Conservation (phyloP, 306 rosid genomes). For the Medicago lupulina region DNA sequence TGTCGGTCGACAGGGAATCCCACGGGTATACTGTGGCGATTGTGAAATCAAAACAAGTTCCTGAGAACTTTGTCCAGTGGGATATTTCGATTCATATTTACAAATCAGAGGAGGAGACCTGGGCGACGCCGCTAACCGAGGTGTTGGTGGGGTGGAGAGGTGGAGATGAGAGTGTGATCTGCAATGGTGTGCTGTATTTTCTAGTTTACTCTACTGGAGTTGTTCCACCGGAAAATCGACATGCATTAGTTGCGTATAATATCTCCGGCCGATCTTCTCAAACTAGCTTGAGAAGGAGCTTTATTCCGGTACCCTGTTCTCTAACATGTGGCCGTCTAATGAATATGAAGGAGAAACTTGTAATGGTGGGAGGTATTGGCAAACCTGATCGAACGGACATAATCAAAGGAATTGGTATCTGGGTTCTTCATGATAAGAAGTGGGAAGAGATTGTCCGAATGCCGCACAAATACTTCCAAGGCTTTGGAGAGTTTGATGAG, state of each 20-base stretch:
- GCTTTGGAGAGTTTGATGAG: constrained; percentile 95
- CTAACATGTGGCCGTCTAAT: constrained; percentile 94
- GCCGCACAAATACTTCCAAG: constrained; percentile 96
- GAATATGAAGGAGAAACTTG: constrained; percentile 90
- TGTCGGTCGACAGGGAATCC: constrained; percentile 64
- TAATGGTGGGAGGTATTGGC: constrained; percentile 98
- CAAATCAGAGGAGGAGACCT: constrained; percentile 60
- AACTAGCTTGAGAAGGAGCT: constrained; percentile 62
- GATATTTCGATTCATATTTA: constrained; percentile 79
- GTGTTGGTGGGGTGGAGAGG: constrained; percentile 93
- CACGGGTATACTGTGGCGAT: constrained; percentile 63
- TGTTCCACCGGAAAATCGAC: constrained; percentile 64
- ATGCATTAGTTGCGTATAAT: constrained; percentile 70
- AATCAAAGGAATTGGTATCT: constrained; percentile 93
- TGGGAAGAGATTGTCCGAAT: constrained; percentile 85
- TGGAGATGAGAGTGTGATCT: constrained; percentile 90
- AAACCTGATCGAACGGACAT: constrained; percentile 80
- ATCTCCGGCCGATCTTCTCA: constrained; percentile 55
- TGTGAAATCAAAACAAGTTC: constrained; percentile 86
- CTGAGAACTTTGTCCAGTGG: constrained; percentile 76
- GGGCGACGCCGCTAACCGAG: constrained; percentile 74
- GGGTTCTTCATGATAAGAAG: constrained; percentile 75
- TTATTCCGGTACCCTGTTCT: constrained; percentile 80
- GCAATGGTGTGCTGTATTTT: constrained; percentile 81
- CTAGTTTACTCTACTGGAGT: constrained; percentile 81